A percentile compares a stretch with the other conserved stretches of the same genome.
These are phyloP conservation scores for Cardamine resedifolia DNA, from an alignment of 345 rosid genomes.

Conservation along the genomic window DNA sequence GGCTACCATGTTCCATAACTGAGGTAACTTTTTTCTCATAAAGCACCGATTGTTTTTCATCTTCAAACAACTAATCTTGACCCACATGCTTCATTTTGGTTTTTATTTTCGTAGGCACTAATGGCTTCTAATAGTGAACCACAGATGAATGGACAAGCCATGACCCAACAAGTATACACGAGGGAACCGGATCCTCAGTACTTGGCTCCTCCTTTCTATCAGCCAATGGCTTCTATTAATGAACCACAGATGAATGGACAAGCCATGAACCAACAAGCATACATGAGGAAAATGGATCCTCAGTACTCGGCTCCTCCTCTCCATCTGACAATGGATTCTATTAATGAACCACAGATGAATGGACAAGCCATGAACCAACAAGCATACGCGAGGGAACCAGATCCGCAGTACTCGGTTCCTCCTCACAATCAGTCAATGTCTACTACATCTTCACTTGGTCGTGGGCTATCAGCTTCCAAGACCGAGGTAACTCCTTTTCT, in stretches of 20 bases:
- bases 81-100: too few relatives aligned
- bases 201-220: constrained; percentile 62
- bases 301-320: not conserved
- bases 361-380: constrained; percentile 40
- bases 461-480: constrained; percentile 56
- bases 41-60: not conserved
- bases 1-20: constrained; percentile 53
- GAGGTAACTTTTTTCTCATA: constrained; percentile 51
- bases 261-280: not conserved
- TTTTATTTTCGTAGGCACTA: constrained; percentile 8
- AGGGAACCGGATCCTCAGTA: constrained; percentile 65
- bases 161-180: constrained; percentile 49
- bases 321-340: constrained; percentile 33
- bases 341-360: not conserved
- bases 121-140: constrained; percentile 47
- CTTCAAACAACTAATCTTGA: not conserved
- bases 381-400: constrained; percentile 60
- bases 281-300: too few relatives aligned
- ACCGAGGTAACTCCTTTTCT: constrained; percentile 53
- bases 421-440: constrained; percentile 54
- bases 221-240: constrained; percentile 34
- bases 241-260: not conserved
- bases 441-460: constrained; percentile 54
- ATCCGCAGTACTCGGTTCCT: constrained; percentile 63
- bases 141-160: constrained; percentile 20